Evolutionary conservation across 78 protist species (phyloP), one percentile per base, ranked within the genome.

Genomic region (Speleostelium caveatum): DNA sequence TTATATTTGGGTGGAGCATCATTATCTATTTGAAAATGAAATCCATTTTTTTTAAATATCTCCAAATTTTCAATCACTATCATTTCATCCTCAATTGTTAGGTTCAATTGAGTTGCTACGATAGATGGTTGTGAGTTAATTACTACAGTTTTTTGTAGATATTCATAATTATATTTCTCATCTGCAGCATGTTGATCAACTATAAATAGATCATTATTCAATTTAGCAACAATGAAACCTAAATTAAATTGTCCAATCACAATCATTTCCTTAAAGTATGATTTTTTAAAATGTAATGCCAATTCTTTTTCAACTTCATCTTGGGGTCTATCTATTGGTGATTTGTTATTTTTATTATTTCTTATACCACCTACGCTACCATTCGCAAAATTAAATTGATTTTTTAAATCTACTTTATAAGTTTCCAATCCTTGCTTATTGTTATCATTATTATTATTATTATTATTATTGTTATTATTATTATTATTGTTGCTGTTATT

Each of bases 131-230:
- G 95, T 33, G 77, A 45, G 35, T 38, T 71, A n/a, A 85, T 16
- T 30, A 36, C 68, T 7, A 51, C 21, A 3, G 76, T 35, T 26
- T 51, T 59, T 53, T 78, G 73, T 7, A 88, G 63, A 60, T 51
- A 19, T 67, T 98, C 99, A 49, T 58, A 98, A 58, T 97, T 95
- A 93, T 62, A 94, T 63, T 95, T 98, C 68, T 98, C 99, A 58
- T 98, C 99, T 33, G 98, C 75, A 24, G 99, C 99, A 75, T 98
- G 99, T 95, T 95, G 98, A 58, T 94, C 96, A 56, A 98, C 30
- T 63, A 98, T 94, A 86, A 95, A 97, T 1, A 97, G 86, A 55
- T 96, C 98, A 16, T 22, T 10, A 49, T 72, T 94, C 24, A 94
- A 53, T 17, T 66, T 30, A 3, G 98, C 95, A 21, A 98, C 53